Percentiles rank a stretch among this genome's conserved stretches.
Evolutionary conservation across 169 alveolate genomes (phyloP).

Genomic region (Plasmodium malariae): DNA sequence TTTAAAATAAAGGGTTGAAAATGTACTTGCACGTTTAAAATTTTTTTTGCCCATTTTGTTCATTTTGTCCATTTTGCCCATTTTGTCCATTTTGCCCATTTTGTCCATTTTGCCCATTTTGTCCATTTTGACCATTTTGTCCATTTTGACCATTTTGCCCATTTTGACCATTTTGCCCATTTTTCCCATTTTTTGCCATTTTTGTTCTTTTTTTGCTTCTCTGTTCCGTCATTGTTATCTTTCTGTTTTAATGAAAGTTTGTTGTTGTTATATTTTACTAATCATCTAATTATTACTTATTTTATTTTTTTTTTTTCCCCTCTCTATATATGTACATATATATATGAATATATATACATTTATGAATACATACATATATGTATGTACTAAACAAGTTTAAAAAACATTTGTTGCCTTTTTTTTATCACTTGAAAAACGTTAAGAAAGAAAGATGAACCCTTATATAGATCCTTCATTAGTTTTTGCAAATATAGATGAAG

Average conservation of each 20-base stretch:
- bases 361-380: background rate
- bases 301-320: background rate
- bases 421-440: background rate
- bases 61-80: too few relatives aligned
- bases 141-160: too few relatives aligned
- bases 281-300: background rate
- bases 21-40: too few relatives aligned
- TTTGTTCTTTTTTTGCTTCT: background rate
- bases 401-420: background rate
- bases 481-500: background rate
- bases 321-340: background rate
- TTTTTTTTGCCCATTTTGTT: too few relatives aligned
- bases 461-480: background rate
- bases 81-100: too few relatives aligned
- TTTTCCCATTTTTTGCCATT: too few relatives aligned
- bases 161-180: too few relatives aligned
- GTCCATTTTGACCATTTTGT: too few relatives aligned
- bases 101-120: too few relatives aligned
- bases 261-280: background rate
- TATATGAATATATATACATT: background rate
- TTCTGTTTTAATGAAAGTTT: background rate
- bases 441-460: slow-evolving; percentile 17
- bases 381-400: too few relatives aligned
- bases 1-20: too few relatives aligned
- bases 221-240: background rate